Conservation (phyloP, 129 eudicot genomes). For the Centella asiatica region DNA sequence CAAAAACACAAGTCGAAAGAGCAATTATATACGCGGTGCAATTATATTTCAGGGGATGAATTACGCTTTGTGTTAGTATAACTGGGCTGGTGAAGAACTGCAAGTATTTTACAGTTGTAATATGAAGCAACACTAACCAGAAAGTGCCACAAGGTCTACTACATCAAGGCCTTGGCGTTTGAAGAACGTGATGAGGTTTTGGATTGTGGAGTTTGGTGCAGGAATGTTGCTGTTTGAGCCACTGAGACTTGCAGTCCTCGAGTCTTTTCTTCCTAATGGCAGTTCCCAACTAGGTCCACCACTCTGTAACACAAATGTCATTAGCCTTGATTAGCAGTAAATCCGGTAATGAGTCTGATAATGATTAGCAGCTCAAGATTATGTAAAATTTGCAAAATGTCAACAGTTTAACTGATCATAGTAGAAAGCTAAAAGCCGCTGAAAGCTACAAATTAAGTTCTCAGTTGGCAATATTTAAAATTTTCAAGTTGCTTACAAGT, state of each 20-base stretch:
- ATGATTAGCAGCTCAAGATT: no score
- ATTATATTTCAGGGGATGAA: no score
- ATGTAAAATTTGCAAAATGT: neutral
- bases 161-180: constrained; percentile 64
- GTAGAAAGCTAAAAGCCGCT: no score
- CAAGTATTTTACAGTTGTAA: no score
- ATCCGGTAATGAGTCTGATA: no score
- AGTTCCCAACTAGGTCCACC: constrained; percentile 92
- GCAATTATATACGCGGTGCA: neutral
- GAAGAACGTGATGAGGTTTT: constrained; percentile 46
- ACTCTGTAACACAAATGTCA: constrained; percentile 34
- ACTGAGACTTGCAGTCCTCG: constrained; percentile 60
- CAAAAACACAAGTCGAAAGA: neutral
- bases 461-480: neutral
- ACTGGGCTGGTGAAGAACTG: no score
- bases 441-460: no score
- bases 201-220: constrained; percentile 69
- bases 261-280: constrained; percentile 86
- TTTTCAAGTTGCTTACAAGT: constrained; percentile 43
- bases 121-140: constrained; percentile 49
- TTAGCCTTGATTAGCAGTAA: constrained; percentile 3
- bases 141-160: constrained; percentile 83
- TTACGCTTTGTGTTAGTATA: no score
- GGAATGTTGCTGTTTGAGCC: constrained; percentile 70
- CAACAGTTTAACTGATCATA: neutral